Evolutionary conservation across 2,329 filamentous ascomycete species (phyloP), one percentile per base, ranked within the genome.

Genomic region (Mycosphaerella sp.): DNA sequence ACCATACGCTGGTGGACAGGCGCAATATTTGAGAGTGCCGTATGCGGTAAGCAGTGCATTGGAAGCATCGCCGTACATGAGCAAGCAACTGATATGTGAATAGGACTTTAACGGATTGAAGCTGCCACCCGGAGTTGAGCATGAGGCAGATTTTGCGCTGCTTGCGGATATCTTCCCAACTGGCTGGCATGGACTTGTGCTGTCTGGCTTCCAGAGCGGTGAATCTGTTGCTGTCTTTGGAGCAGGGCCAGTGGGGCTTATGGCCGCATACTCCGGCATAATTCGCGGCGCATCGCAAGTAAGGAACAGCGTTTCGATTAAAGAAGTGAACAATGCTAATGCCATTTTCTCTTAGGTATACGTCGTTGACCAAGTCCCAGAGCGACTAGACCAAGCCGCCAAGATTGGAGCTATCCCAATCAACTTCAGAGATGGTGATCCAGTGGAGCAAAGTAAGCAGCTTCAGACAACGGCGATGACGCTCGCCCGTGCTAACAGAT

Each of bases 141-240:
- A 82, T 41, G 82, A 85, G 62, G 71, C 76, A 0, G 81, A 84
- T 58, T 84, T 81, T 56, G 77, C 70, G 6, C 57, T 77, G 7
- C 63, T 78, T 2, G 75, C 75, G 1, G 75, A 77, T 50, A 77
- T 73, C 41, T 76, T 75, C 49, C 69, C 71, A 1, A 53, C 51
- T n/a, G 51, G 51, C 28, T 53, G 79, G 79, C 77, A 80, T 52
- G 79, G 77, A 1, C 64, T 82, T 17, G 71, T 74, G 2, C 71
- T 81, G 2, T 76, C 79, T 3, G 80, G 80, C 0, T 84, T 84
- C 66, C 67, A 76, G 58, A 68, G 79, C 1, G 80, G 81, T 2
- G 81, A 85, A 58, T 75, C 72, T n/a, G 75, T 85, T 2, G 81
- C 80, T 1, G 75, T 85, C 1, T 85, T 84, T 52, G 82, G 59